These are phyloP conservation scores for Candida dendrica DNA, from an alignment of 805 yeast genomes.

Conservation along the genomic window DNA sequence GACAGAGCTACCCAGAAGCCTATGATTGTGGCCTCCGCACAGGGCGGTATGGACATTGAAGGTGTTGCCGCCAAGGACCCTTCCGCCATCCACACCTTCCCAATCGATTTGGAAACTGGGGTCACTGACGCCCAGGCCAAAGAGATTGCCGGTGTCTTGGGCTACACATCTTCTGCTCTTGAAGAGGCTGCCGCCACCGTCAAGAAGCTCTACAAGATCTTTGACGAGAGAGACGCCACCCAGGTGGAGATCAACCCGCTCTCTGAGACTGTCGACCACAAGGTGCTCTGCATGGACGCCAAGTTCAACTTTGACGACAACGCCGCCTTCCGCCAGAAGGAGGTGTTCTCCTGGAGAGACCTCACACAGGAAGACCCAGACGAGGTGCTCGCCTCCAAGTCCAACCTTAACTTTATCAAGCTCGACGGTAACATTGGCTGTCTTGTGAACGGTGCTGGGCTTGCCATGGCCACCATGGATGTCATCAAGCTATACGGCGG, in stretches of 20 bases:
- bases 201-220: slow-evolving; percentile 81
- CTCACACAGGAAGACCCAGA: slow-evolving; percentile 96
- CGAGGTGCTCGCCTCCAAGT: slow-evolving; percentile 87
- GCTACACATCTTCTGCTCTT: slow-evolving; percentile 70
- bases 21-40: slow-evolving; percentile 89
- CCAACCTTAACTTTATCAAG: slow-evolving; percentile 92
- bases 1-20: slow-evolving; percentile 90
- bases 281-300: slow-evolving; percentile 97
- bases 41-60: slow-evolving; percentile 99
- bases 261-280: slow-evolving; percentile 84
- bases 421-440: slow-evolving; percentile 98
- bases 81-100: slow-evolving; percentile 82
- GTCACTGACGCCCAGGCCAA: slow-evolving; percentile 71
- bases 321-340: slow-evolving; percentile 91
- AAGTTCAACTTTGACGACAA: slow-evolving; percentile 97
- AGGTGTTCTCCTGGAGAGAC: slow-evolving; percentile 95
- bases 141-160: slow-evolving; percentile 72
- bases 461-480: slow-evolving; percentile 99
- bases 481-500: slow-evolving; percentile 98
- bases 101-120: slow-evolving; percentile 70
- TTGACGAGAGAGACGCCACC: slow-evolving; percentile 88
- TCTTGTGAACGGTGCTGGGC: slow-evolving; percentile 98
- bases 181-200: slow-evolving; percentile 85
- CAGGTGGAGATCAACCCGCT: slow-evolving; percentile 98
- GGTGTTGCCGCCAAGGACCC: slow-evolving; percentile 94